Conservation (phyloP, 2,329 filamentous ascomycete genomes). For the Colletotrichum abscissum region DNA sequence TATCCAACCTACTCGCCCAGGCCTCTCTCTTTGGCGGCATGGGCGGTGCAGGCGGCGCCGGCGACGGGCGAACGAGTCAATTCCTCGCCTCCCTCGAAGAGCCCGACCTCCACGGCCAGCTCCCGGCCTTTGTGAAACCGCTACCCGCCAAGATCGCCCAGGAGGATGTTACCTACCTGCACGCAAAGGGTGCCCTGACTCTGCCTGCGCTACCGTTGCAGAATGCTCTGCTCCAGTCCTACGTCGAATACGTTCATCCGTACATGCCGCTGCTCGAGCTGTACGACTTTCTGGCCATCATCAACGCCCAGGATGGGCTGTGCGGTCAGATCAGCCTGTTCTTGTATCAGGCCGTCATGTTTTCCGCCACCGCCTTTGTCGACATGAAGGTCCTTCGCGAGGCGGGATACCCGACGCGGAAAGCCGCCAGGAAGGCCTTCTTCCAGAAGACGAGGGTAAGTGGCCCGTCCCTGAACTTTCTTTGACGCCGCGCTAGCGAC, state of each 20-base stretch:
- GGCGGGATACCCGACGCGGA: slow-evolving; percentile 81
- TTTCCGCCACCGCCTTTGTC: slow-evolving; percentile 88
- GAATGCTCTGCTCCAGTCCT: slow-evolving; percentile 83
- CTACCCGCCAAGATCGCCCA: slow-evolving; percentile 80
- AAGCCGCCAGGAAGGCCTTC: slow-evolving; percentile 86
- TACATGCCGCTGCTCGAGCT: slow-evolving; percentile 91
- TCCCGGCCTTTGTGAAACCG: slow-evolving; percentile 80
- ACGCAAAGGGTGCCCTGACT: slow-evolving; percentile 84
- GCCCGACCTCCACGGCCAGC: slow-evolving; percentile 57
- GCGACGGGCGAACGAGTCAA: slow-evolving; percentile 52
- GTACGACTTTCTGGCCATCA: slow-evolving; percentile 67
- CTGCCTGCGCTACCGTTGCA: slow-evolving; percentile 78
- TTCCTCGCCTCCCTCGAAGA: slow-evolving; percentile 60
- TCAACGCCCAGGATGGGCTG: slow-evolving; percentile 75
- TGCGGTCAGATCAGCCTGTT: slow-evolving; percentile 83
- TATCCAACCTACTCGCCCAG: slow-evolving; percentile 37
- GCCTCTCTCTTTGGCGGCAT: slow-evolving; percentile 45
- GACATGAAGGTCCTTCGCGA: slow-evolving; percentile 81
- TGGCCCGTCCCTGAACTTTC: slow-evolving; percentile 36
- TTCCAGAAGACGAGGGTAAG: slow-evolving; percentile 88
- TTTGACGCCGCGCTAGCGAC: not conserved
- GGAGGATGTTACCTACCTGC: slow-evolving; percentile 86
- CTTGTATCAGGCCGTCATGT: slow-evolving; percentile 95
- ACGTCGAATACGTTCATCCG: slow-evolving; percentile 90
- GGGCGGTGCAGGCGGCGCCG: slow-evolving; percentile 8